Conservation (phyloP, 169 alveolate genomes). For the Cryptosporidium xiaoi region DNA sequence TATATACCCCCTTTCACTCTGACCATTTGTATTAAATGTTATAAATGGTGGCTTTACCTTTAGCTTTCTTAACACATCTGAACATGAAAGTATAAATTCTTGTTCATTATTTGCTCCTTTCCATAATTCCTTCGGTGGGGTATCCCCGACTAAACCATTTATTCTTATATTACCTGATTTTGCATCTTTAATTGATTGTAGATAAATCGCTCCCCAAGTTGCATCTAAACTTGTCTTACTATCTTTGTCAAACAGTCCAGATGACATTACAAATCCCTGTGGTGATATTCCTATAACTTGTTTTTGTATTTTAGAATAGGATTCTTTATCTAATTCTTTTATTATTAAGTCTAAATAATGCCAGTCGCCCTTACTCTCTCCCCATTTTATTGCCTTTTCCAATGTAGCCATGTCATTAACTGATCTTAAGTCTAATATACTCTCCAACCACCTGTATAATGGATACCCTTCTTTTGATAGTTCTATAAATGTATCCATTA, state of each 20-base stretch:
- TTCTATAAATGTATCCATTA: conserved; percentile 36
- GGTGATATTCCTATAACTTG: conserved; percentile 62
- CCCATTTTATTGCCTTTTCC: conserved; percentile 56
- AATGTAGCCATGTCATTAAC: conserved; percentile 35
- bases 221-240: conserved; percentile 39
- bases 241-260: conserved; percentile 64
- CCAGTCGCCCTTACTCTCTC: conserved; percentile 56
- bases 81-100: conserved; percentile 40
- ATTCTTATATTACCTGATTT: conserved; percentile 43
- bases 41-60: conserved; percentile 64
- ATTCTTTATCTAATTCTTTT: conserved; percentile 28
- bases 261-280: conserved; percentile 46
- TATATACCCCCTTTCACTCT: conserved; percentile 39
- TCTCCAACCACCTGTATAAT: conserved; percentile 59
- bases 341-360: conserved; percentile 26
- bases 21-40: conserved; percentile 28
- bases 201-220: conserved; percentile 74
- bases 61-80: conserved; percentile 19
- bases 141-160: conserved; percentile 40
- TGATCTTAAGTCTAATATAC: neutral
- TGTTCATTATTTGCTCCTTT: conserved; percentile 64
- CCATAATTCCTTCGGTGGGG: conserved; percentile 68
- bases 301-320: conserved; percentile 47
- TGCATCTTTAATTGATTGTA: conserved; percentile 47
- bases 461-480: conserved; percentile 64